Evolutionary conservation across 305 asterid species (phyloP), one percentile per base, ranked within the genome.

Genomic region (Lippia alba): DNA sequence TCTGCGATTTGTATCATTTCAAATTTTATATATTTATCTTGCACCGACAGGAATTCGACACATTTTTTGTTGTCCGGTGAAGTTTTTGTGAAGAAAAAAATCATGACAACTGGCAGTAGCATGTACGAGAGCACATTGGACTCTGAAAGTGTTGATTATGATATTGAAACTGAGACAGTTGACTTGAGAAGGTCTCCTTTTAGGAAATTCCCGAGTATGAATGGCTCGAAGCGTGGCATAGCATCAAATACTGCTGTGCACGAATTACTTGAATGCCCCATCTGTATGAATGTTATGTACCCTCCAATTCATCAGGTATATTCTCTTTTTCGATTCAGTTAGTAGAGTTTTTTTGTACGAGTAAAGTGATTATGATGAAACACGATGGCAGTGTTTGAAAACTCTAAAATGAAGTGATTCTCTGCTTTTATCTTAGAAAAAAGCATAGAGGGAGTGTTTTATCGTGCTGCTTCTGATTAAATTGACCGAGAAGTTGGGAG

Each of bases 291-390:
- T 74, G 75, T 80, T 51, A 89, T 91, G 96, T 84, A 85, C 82
- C 95, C 96, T 62, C 97, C 96, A 34, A 91, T 91, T 83, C 96
- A 84, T 78, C 96, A 91, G 89, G 97, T 89, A 83, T 40, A 67
- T 73, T 78, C 30, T 73, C 69, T 46, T 39, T 15, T 40, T 36
- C 30, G 4, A 56, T 64, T 69, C 51, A 24, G 17, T 36, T 63
- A 46, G 50, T 34, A 50, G 39, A n/a, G 32, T 62, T 44, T 40
- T 4, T 15, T 5, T 17, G 50, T 50, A 44, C 8, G 9, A 36
- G 8, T 36, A 24, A 24, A 24, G 30, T 24, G 30, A 24, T 24
- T 24, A 24, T 24, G 30, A 24, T 24, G 2, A 24, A 24, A 24
- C 30, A 24, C 30, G 1, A 24, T 24, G 30, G 30, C 30, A 24